Percentiles rank a stretch among this genome's conserved stretches.
Evolutionary conservation across 176 grass and related monocot species (phyloP).

Genomic region (Carex pumila): DNA sequence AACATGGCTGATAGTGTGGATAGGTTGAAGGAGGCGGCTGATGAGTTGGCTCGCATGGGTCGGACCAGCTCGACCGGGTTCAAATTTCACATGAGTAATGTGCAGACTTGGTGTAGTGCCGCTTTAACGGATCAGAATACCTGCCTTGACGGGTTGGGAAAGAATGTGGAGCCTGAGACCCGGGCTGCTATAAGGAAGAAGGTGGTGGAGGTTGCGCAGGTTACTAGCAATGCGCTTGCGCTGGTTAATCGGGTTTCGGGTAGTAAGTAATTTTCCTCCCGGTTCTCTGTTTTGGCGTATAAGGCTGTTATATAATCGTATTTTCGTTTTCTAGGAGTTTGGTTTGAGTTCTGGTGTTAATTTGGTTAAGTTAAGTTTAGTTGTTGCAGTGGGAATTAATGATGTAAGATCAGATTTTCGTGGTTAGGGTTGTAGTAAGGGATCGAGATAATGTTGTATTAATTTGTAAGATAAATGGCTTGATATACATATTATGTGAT

Average conservation of each 20-base stretch:
- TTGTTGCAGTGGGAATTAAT: background rate
- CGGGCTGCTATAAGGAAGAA: constrained; percentile 50
- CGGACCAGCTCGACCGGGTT: constrained; percentile 43
- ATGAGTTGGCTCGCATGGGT: constrained; percentile 48
- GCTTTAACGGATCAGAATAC: constrained; percentile 95
- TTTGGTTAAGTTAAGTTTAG: background rate
- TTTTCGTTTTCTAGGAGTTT: background rate
- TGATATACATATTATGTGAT: constrained; percentile 2
- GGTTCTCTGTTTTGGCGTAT: background rate
- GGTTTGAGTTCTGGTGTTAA: background rate
- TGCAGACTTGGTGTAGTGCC: constrained; percentile 88
- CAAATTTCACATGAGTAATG: constrained; percentile 84
- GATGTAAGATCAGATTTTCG: background rate
- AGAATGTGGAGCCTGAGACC: constrained; percentile 40
- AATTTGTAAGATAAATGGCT: constrained; percentile 11
- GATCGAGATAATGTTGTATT: background rate
- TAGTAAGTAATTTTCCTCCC: background rate
- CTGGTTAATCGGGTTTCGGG: constrained; percentile 56
- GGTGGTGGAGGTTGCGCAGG: constrained; percentile 82
- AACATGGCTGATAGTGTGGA: constrained; percentile 87
- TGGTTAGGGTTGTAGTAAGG: background rate
- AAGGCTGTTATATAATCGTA: background rate
- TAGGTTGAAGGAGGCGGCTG: constrained; percentile 55
- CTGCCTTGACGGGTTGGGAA: constrained; percentile 66
- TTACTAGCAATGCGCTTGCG: constrained; percentile 90